Conservation (phyloP, 768 basidiomycete species). For the Podaxis sp. region DNA sequence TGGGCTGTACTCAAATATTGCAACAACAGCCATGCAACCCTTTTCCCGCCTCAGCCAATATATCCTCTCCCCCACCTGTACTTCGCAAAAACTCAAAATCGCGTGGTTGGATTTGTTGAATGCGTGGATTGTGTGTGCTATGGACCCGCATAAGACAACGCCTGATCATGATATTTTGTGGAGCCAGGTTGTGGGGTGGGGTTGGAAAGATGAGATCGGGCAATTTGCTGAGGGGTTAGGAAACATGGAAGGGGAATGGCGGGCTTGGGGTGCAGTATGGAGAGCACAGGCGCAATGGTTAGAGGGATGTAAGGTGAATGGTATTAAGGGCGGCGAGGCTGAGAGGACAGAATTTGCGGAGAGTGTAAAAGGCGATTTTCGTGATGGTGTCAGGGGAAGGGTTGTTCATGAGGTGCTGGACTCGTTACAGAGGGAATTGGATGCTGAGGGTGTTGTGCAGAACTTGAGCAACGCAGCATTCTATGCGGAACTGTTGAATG, state of each 20-base stretch:
- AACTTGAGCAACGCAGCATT: conserved; percentile 27
- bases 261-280: conserved; percentile 49
- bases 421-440: conserved; percentile 27
- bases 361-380: conserved; percentile 36
- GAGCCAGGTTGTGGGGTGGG: conserved; percentile 81
- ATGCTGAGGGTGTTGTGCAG: conserved; percentile 11
- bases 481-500: conserved; percentile 34
- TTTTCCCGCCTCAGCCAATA: conserved; percentile 48
- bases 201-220: conserved; percentile 62
- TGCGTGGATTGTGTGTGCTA: conserved; percentile 77
- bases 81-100: conserved; percentile 29
- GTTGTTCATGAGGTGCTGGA: conserved; percentile 34
- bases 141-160: conserved; percentile 87
- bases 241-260: conserved; percentile 27
- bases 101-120: conserved; percentile 61
- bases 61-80: conserved; percentile 33
- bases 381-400: conserved; percentile 27
- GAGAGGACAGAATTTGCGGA: conserved; percentile 47
- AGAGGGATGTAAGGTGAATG: conserved; percentile 74
- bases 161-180: conserved; percentile 86
- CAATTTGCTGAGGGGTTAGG: conserved; percentile 32
- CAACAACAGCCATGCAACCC: conserved; percentile 57
- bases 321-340: conserved; percentile 55
- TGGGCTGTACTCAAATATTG: conserved; percentile 69
- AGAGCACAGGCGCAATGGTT: conserved; percentile 61